phyloP scores from a whole-genome alignment of 176 grass and related monocot species.

The Pontederia crassipes region DNA sequence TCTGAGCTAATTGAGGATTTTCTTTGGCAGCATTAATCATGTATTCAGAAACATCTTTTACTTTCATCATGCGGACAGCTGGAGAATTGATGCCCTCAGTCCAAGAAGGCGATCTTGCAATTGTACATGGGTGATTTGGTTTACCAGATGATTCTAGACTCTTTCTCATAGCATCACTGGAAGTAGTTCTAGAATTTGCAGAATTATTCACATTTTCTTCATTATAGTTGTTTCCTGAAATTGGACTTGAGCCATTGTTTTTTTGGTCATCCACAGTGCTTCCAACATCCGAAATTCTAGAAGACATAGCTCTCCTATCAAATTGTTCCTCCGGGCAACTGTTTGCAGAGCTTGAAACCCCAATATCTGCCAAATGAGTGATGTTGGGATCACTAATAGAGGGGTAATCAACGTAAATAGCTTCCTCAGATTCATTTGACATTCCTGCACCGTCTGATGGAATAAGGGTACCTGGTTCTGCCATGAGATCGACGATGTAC shows the following conservation, averaged over 20 bases:
- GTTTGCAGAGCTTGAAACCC: slow-evolving; percentile 33
- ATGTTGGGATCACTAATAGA: slow-evolving; percentile 27
- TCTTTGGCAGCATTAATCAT: slow-evolving; percentile 99
- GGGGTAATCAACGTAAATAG: slow-evolving; percentile 31
- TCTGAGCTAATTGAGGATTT: slow-evolving; percentile 83
- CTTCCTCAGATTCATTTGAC: slow-evolving; percentile 39
- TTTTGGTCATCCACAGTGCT: slow-evolving; percentile 35
- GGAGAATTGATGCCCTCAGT: slow-evolving; percentile 31
- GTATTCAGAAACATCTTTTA: slow-evolving; percentile 95
- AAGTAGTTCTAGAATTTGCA: not conserved
- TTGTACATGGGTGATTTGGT: slow-evolving; percentile 1
- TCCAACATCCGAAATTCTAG: slow-evolving; percentile 30
- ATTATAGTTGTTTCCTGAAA: not conserved
- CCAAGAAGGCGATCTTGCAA: slow-evolving; percentile 20
- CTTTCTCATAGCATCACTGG: slow-evolving; percentile 1
- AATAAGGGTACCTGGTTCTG: slow-evolving; percentile 83
- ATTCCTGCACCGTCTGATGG: slow-evolving; percentile 73
- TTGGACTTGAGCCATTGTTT: slow-evolving; percentile 20
- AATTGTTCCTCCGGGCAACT: slow-evolving; percentile 21
- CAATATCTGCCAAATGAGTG: slow-evolving; percentile 26
- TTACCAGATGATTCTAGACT: slow-evolving; percentile 13
- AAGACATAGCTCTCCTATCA: not conserved
- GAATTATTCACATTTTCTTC: not conserved
- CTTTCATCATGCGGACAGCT: slow-evolving; percentile 75
- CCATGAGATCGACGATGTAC: slow-evolving; percentile 91